Evolutionary conservation across 331 rosid genomes (phyloP).

Genomic region (Erythrophleum ivorense): DNA sequence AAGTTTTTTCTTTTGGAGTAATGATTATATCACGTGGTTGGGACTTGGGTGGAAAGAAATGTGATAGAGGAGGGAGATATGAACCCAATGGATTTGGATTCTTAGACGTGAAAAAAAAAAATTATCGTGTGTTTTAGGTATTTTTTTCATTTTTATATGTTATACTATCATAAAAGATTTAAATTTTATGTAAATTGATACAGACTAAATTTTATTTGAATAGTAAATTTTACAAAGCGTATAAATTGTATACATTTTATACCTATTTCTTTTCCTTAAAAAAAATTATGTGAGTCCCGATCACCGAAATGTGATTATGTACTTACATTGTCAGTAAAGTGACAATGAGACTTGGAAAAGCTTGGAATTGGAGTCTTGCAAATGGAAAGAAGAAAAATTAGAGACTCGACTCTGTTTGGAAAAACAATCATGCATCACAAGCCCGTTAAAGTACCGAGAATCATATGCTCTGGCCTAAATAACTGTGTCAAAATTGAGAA

Average conservation of each 20-base stretch:
- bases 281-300: too few relatives aligned
- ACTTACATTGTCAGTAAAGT: background rate
- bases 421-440: background rate
- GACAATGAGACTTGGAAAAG: background rate
- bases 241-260: too few relatives aligned
- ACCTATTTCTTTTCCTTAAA: too few relatives aligned
- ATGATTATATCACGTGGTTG: constrained; percentile 41
- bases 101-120: too few relatives aligned
- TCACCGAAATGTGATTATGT: too few relatives aligned
- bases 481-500: background rate
- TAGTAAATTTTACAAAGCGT: too few relatives aligned
- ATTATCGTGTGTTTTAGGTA: too few relatives aligned
- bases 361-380: background rate
- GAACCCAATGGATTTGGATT: too few relatives aligned
- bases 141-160: too few relatives aligned
- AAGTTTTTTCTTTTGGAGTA: background rate
- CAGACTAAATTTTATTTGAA: too few relatives aligned
- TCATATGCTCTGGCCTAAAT: background rate
- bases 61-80: background rate
- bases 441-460: background rate
- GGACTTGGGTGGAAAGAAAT: background rate
- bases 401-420: background rate
- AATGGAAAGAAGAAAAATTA: background rate
- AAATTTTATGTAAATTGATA: too few relatives aligned
- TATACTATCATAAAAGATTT: too few relatives aligned